These are phyloP conservation scores for Ophiostoma perfectum DNA, from an alignment of 2,329 filamentous ascomycete species.

Conservation along the genomic window DNA sequence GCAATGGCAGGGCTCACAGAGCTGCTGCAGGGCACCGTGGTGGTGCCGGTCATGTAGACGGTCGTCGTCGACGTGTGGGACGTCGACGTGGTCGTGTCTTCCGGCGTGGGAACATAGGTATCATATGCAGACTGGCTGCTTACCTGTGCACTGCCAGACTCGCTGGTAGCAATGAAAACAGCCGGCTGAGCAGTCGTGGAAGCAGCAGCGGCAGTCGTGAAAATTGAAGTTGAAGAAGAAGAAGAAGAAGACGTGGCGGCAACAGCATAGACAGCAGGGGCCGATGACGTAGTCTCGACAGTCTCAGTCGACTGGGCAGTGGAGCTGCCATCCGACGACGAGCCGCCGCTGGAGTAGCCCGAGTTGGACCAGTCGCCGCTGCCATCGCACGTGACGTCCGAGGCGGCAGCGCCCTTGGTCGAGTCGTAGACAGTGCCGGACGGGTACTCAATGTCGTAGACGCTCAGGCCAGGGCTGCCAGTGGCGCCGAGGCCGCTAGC, in stretches of 20 bases:
- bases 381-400: not conserved
- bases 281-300: not conserved
- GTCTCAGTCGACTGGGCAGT: not conserved
- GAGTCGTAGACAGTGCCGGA: slow-evolving; percentile 41
- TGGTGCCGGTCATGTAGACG: not conserved
- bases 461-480: slow-evolving; percentile 35
- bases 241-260: slow-evolving; percentile 16
- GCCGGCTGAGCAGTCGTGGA: slow-evolving; percentile 18
- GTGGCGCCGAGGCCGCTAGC: slow-evolving; percentile 40
- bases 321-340: slow-evolving; percentile 3
- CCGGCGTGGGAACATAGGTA: slow-evolving; percentile 8
- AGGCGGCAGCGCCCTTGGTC: slow-evolving; percentile 26
- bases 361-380: not conserved
- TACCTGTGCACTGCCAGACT: slow-evolving; percentile 17
- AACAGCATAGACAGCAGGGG: not conserved
- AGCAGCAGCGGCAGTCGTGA: not conserved
- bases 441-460: slow-evolving; percentile 49
- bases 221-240: not conserved
- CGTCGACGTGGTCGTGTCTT: not conserved
- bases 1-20: not conserved
- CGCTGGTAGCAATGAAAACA: slow-evolving; percentile 23
- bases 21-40: slow-evolving; percentile 2
- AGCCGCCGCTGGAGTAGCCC: slow-evolving; percentile 13
- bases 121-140: slow-evolving; percentile 19
- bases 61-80: slow-evolving; percentile 12